Evolutionary conservation across 352 stramenopile genomes (phyloP).

Genomic region (Globisporangium nunn): DNA sequence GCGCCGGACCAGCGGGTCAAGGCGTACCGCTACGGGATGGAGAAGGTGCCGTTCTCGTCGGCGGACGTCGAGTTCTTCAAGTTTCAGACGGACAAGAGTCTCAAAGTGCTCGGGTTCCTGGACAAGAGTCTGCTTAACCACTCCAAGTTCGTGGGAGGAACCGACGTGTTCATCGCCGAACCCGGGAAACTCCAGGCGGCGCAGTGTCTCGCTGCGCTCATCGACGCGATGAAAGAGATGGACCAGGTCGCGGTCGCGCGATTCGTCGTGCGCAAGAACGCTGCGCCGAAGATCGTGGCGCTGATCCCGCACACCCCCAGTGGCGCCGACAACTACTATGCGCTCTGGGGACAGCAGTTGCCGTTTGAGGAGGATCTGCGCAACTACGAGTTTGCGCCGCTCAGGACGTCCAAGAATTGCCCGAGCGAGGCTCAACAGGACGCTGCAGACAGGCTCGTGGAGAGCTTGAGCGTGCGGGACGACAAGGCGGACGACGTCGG

Average conservation of each 20-base stretch:
- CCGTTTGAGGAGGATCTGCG: slow-evolving; percentile 78
- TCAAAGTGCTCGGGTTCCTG: slow-evolving; percentile 75
- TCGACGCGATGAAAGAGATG: slow-evolving; percentile 56
- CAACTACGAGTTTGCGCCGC: slow-evolving; percentile 68
- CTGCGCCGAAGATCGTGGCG: slow-evolving; percentile 66
- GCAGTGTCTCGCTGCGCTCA: slow-evolving; percentile 48
- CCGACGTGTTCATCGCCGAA: slow-evolving; percentile 74
- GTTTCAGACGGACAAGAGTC: slow-evolving; percentile 67
- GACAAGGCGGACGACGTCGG: slow-evolving; percentile 56
- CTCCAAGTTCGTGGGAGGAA: slow-evolving; percentile 51
- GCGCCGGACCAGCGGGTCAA: slow-evolving; percentile 67
- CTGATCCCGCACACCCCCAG: slow-evolving; percentile 51
- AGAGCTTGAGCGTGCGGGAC: slow-evolving; percentile 60
- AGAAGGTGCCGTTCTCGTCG: slow-evolving; percentile 76
- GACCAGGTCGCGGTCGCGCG: slow-evolving; percentile 63
- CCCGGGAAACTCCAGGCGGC: slow-evolving; percentile 58
- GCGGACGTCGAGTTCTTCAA: slow-evolving; percentile 80
- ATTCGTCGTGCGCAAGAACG: slow-evolving; percentile 76
- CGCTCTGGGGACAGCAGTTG: slow-evolving; percentile 66
- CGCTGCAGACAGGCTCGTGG: slow-evolving; percentile 60
- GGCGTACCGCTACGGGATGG: slow-evolving; percentile 69
- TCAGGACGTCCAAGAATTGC: slow-evolving; percentile 42
- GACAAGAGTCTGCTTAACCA: slow-evolving; percentile 36
- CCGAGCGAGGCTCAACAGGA: slow-evolving; percentile 52
- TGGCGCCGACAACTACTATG: slow-evolving; percentile 45